Conservation (phyloP, 2,329 filamentous ascomycete species). For the Ploettnerulaceae sp. region DNA sequence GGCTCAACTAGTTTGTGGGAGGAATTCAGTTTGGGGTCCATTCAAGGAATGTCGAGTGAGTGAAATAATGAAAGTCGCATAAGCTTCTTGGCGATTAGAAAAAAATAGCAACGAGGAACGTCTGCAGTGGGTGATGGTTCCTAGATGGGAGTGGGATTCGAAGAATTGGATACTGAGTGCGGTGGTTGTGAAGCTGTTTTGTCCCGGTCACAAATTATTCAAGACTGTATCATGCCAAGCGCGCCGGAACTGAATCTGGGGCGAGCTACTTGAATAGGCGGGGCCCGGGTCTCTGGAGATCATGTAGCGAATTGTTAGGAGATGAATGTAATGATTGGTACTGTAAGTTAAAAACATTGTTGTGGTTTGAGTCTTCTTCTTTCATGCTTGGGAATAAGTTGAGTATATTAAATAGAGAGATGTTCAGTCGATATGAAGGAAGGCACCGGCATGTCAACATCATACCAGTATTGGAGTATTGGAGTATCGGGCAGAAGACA, state of each 20-base stretch:
- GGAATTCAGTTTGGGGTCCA: conserved; percentile 26
- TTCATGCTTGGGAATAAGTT: no score
- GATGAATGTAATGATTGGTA: background rate
- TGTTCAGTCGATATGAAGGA: background rate
- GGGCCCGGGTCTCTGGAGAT: background rate
- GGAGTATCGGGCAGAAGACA: no score
- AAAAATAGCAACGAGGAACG: no score
- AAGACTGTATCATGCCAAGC: conserved; percentile 4
- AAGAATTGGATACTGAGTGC: no score
- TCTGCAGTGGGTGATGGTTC: background rate
- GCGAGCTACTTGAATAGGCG: background rate
- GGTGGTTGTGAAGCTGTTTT: background rate
- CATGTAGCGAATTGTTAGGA: background rate
- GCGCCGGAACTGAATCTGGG: conserved; percentile 7
- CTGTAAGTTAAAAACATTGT: no score
- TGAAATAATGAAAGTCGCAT: background rate
- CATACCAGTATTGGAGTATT: no score
- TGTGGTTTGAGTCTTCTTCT: no score
- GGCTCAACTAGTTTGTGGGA: conserved; percentile 15
- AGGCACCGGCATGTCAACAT: no score
- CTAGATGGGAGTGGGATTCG: no score
- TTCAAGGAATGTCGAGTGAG: conserved; percentile 18
- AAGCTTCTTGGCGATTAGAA: background rate
- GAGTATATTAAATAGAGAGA: no score
- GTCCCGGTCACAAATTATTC: conserved; percentile 1